Evolutionary conservation across 2,329 filamentous ascomycete species (phyloP), one percentile per base, ranked within the genome.

Genomic region (Trichoderma semiorbis): DNA sequence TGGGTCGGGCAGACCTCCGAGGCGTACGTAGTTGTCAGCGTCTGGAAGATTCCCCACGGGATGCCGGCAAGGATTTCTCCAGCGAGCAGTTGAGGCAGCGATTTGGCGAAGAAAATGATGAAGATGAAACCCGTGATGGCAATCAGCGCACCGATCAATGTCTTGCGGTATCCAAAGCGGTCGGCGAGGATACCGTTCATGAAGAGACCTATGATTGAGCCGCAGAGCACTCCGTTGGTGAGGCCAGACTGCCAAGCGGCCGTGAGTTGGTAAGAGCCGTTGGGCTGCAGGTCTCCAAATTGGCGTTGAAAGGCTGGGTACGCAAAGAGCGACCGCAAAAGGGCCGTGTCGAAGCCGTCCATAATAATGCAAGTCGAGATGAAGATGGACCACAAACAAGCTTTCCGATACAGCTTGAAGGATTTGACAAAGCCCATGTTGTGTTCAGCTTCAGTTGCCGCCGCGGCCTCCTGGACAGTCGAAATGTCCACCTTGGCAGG

Each of bases 171-270:
- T 0, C 84, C 84, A 58, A 82, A 81, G 0, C 80, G 78, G 32
- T 88, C 85, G 10, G 84, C 82, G 7, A 87, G 76, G 71, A 83
- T 80, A 16, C 87, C 87, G 71, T 83, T 85, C 66, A 85, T 34
- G 67, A 87, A 82, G 3, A 87, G 81, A 2, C 87, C 87, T 2
- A 88, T 53, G 26, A 89, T 85, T 70, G 85, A 81, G 12, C 87
- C 87, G 3, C 82, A 81, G 6, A 83, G 79, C 0, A 83, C 81
- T 11, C 83, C 86, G 58, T 86, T 87, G 55, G 81, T 82, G 4
- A 89, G 78, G 7, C 83, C 85, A 3, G 85, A 82, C 75, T 88
- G 86, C 87, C 87, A 89, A 0, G 82, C 78, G 2, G 84, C 84
- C 1, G 84, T 82, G 62, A 89, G 77, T 72, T 86, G 78, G 72